Evolutionary conservation across 2,329 filamentous ascomycete genomes (phyloP), one percentile per base, ranked within the genome.

Genomic region (Cercospora sesami): DNA sequence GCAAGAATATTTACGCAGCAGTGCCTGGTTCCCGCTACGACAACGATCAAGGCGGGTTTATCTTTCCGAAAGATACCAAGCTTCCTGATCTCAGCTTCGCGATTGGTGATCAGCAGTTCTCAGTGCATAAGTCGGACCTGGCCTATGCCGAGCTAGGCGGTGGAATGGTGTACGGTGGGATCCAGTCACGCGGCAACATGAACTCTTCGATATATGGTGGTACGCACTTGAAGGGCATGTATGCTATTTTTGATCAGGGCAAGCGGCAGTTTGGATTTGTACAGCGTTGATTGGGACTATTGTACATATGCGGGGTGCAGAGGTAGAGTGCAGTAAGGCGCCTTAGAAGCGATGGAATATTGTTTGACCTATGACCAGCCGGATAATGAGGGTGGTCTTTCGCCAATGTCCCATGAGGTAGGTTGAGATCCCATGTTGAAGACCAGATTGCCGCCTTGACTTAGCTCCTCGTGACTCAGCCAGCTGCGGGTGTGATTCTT

Each of bases 131-230:
- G 74, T 86, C 89, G 69, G 87, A 89, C 73, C 78, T 91, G 10
- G 81, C 83, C 1, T 90, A 89, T 70, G 83, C 86, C 1, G 81
- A 84, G 63, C 83, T 83, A 0, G 85, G 84, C 10, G 81, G 83
- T 60, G 85, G 83, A 2, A 84, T 83, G 76, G 83, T 85, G 73
- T 91, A 88, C 74, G 89, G 89, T 5, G 88, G 87, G 2, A 86
- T 91, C 33, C 89, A 91, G 80, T 88, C 85, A 60, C 83, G 87
- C 51, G 88, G 88, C 3, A 78, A 80, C 63, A 80, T 86, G 76
- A 75, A 79, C 2, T 88, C 90, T 72, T 88, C 90, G 75, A 89
- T 91, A 55, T 80, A 89, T 16, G 89, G 89, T 5, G 87, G 87
- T 71, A 85, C 84, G 1, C 89, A 89, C 74, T 77, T 91, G 77